phyloP scores from a whole-genome alignment of 176 grass and related monocot genomes.

The Oryza rufipogon region DNA sequence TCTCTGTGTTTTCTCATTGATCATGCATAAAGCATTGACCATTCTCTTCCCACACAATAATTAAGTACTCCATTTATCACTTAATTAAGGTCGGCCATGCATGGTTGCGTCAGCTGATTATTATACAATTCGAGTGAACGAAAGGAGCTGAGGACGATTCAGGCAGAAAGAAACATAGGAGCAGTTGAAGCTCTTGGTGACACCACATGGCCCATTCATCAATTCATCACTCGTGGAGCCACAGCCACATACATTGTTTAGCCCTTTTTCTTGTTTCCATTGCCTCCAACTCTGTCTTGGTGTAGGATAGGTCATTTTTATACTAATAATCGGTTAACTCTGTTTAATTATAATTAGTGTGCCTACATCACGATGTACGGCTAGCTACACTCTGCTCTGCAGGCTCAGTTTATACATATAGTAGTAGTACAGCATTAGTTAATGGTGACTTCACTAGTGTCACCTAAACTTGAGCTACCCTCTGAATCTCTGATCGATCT shows the following conservation, averaged over 20 bases:
- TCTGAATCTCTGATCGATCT: no score
- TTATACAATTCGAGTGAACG: background rate
- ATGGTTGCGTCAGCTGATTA: background rate
- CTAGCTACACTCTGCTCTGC: background rate
- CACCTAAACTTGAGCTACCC: background rate
- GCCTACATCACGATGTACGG: background rate
- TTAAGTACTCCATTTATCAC: background rate
- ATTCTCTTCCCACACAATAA: background rate
- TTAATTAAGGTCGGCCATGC: background rate
- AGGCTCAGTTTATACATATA: background rate
- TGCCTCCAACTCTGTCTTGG: background rate
- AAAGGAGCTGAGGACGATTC: background rate
- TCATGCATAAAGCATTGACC: background rate
- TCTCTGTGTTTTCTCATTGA: no score
- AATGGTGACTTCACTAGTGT: background rate
- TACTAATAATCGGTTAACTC: background rate
- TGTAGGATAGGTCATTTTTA: background rate
- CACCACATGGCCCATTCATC: background rate
- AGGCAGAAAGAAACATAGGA: background rate
- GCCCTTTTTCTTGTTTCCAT: background rate
- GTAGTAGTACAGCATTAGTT: background rate
- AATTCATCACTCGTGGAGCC: background rate
- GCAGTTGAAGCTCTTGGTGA: background rate
- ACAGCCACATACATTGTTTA: no score
- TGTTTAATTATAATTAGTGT: background rate